These are phyloP conservation scores for Rutstroemia sydowiana DNA, from an alignment of 2,329 filamentous ascomycete genomes.

Conservation along the genomic window DNA sequence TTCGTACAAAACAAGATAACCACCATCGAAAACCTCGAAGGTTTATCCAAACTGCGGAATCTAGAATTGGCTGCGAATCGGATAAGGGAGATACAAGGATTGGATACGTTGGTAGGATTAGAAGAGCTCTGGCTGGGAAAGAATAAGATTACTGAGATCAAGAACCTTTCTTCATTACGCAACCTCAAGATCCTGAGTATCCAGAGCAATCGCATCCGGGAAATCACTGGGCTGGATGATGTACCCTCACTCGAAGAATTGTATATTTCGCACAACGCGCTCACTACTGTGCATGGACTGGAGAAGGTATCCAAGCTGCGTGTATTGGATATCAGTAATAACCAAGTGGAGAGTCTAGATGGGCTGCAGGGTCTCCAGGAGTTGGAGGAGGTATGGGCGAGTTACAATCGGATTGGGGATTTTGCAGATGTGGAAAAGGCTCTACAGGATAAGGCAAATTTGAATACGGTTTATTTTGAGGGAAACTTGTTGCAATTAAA, in stretches of 20 bases:
- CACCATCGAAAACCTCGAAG: constrained; percentile 76
- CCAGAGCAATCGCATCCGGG: constrained; percentile 85
- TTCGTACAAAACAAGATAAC: constrained; percentile 93
- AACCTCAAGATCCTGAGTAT: constrained; percentile 86
- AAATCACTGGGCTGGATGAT: constrained; percentile 66
- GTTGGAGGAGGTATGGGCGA: constrained; percentile 90
- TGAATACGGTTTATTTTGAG: constrained; percentile 94
- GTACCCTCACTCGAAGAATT: constrained; percentile 79
- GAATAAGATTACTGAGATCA: constrained; percentile 87
- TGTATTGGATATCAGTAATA: constrained; percentile 84
- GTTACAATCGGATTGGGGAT: constrained; percentile 73
- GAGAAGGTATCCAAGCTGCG: constrained; percentile 56
- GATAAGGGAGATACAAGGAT: constrained; percentile 79
- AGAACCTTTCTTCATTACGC: constrained; percentile 64
- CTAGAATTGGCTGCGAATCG: constrained; percentile 89
- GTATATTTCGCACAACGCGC: constrained; percentile 91
- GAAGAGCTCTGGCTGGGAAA: constrained; percentile 91
- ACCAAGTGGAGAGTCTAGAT: constrained; percentile 67
- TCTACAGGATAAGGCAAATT: constrained; percentile 67
- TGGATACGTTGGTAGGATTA: constrained; percentile 69
- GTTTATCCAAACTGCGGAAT: constrained; percentile 66
- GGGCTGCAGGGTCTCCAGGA: constrained; percentile 62
- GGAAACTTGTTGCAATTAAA: constrained; percentile 81
- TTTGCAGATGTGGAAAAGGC: constrained; percentile 77
- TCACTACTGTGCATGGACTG: constrained; percentile 69